Base-by-base conservation (phyloP, 2,329 filamentous ascomycete species). In the Ophiostoma triangulosporum region DNA sequence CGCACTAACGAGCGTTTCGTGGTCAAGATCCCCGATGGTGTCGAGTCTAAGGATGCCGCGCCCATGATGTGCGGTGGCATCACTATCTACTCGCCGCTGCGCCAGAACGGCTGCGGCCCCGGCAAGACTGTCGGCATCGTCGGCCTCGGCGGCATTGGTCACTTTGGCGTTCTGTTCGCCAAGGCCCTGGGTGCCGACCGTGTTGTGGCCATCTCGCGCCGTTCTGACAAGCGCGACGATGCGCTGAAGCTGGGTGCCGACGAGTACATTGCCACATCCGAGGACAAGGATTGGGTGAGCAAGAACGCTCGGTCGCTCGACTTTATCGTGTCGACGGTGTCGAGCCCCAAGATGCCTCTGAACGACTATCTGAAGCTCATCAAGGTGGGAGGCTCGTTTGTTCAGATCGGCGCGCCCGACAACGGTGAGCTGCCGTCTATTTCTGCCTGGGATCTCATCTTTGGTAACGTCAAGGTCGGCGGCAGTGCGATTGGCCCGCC, bases 381-480 rank as follows among this genome's bases (percentile, higher is more conserved):
- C 52, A 78, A 84, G 64, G 72, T 87, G 46, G 83, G 83, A 27
- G 82, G 83, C 17, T 72, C 71, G 5, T 80, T 84, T 62, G 73
- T 87, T 54, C 80, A 85, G 65, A 73, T 88, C 49, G 83, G 83
- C 52, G 57, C 54, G 2, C 83, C 84, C 0, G 84, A 88, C 61
- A 73, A 75, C 36, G 68, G 67, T 5, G 58, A 68, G 4, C 67
- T 69, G 48, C 56, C 56, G 2, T 5, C 27, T 3, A 70, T 86
- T 59, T 72, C 69, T 58, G 77, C 76, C 6, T 80, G 77, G 60
- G 68, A 74, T 3, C 66, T 87, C 54, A 78, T 86, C 50, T 65
- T 64, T 48, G 80, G 79, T 61, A 73, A 76, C 4, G 62, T 73
- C 36, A 74, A 71, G 60, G 63, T 81, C 22, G 73, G 70, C 1